Evolutionary conservation across 2,329 filamentous ascomycete genomes (phyloP).

Genomic region (Fusarium pseudoanthophilum): DNA sequence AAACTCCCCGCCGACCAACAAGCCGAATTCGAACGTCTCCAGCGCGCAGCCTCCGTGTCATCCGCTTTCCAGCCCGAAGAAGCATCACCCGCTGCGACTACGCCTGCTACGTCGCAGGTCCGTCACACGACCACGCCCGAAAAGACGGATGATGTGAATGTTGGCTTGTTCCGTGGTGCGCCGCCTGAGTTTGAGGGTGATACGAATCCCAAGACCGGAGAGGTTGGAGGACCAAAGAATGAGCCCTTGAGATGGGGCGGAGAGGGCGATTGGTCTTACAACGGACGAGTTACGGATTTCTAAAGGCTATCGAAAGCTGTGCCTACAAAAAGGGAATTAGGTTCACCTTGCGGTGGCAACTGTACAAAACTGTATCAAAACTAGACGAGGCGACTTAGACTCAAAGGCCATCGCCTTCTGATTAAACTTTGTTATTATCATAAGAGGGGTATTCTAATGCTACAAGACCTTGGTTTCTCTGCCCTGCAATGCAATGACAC

Average conservation of each 20-base stretch:
- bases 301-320: conserved; percentile 40
- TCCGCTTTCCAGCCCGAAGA: conserved; percentile 54
- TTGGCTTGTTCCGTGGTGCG: conserved; percentile 77
- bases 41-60: conserved; percentile 67
- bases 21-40: conserved; percentile 88
- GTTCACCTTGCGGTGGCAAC: background rate
- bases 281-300: conserved; percentile 95
- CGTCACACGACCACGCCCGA: conserved; percentile 36
- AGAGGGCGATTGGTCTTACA: conserved; percentile 86
- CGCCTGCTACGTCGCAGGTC: conserved; percentile 40
- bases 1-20: conserved; percentile 90
- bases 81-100: conserved; percentile 26
- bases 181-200: conserved; percentile 94
- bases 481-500: conserved; percentile 38
- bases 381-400: conserved; percentile 19
- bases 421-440: conserved; percentile 36
- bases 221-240: conserved; percentile 97
- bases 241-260: conserved; percentile 91
- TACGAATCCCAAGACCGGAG: conserved; percentile 90
- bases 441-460: conserved; percentile 46
- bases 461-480: conserved; percentile 34
- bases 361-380: conserved; percentile 34
- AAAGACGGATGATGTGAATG: conserved; percentile 58
- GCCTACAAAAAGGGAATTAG: background rate
- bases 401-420: conserved; percentile 19